phyloP scores from a whole-genome alignment of 768 basidiomycete species.

The Suillus brevipes region DNA sequence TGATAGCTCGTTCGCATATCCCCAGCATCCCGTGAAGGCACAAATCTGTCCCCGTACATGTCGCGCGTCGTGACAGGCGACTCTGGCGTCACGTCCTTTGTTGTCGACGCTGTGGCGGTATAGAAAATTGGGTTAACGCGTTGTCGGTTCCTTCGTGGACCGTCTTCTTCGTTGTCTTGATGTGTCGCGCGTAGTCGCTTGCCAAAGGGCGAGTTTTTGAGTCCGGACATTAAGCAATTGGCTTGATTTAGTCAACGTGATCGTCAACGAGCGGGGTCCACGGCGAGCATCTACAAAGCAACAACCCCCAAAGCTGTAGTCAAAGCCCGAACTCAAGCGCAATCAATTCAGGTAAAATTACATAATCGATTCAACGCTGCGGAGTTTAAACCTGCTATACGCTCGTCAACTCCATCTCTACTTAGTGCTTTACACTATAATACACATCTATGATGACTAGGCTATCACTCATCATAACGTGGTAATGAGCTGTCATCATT shows the following conservation, averaged over 20 bases:
- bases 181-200: constrained; percentile 78
- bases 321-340: background rate
- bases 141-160: constrained; percentile 51
- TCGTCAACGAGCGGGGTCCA: background rate
- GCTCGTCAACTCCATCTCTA: too few relatives aligned
- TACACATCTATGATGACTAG: too few relatives aligned
- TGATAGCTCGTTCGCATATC: constrained; percentile 66
- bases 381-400: background rate
- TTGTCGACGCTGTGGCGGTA: constrained; percentile 38
- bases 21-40: constrained; percentile 57
- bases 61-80: constrained; percentile 40
- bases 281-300: background rate
- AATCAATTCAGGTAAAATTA: background rate
- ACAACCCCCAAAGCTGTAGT: constrained; percentile 2
- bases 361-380: background rate
- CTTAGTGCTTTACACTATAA: too few relatives aligned
- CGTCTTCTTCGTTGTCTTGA: constrained; percentile 56
- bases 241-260: background rate
- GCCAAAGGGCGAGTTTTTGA: constrained; percentile 84
- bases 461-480: too few relatives aligned
- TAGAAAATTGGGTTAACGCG: constrained; percentile 58
- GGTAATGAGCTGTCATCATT: too few relatives aligned
- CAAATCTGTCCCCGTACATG: constrained; percentile 56
- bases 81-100: constrained; percentile 54
- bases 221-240: constrained; percentile 54